Conservation (phyloP, 345 rosid genomes). For the Capsella bursapastoris region DNA sequence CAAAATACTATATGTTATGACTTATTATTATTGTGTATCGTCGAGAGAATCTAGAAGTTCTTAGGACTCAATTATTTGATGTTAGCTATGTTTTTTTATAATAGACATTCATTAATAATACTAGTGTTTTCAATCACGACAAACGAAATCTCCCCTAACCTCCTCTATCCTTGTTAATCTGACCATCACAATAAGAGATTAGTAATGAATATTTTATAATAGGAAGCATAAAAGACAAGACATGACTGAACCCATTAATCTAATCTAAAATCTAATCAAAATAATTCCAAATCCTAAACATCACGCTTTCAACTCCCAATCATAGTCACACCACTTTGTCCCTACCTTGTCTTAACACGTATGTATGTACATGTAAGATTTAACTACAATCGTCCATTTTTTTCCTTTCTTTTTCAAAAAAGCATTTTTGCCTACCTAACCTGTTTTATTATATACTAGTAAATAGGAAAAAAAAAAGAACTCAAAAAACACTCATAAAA, state of each 20-base stretch:
- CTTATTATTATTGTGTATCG: background rate
- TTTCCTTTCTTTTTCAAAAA: background rate
- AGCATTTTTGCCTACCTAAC: constrained; percentile 33
- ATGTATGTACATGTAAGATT: constrained; percentile 15
- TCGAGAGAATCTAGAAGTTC: constrained; percentile 35
- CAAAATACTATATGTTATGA: background rate
- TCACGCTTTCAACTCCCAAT: constrained; percentile 34
- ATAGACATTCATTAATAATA: background rate
- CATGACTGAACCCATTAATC: constrained; percentile 11
- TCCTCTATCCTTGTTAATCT: constrained; percentile 2
- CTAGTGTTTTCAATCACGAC: background rate
- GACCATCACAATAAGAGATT: background rate
- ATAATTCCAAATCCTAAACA: constrained; percentile 18
- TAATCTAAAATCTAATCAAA: background rate
- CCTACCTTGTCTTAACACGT: constrained; percentile 35
- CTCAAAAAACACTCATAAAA: background rate
- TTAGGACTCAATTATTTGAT: constrained; percentile 26
- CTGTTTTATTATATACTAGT: background rate
- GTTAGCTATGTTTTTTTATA: background rate
- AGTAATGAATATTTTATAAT: background rate
- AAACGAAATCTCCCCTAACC: constrained; percentile 40
- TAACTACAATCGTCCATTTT: constrained; percentile 19
- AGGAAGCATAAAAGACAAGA: constrained; percentile 1
- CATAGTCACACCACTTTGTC: constrained; percentile 19
- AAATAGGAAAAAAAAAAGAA: background rate